Base-by-base conservation (phyloP, 306 rosid species). In the Quercus dentata region DNA sequence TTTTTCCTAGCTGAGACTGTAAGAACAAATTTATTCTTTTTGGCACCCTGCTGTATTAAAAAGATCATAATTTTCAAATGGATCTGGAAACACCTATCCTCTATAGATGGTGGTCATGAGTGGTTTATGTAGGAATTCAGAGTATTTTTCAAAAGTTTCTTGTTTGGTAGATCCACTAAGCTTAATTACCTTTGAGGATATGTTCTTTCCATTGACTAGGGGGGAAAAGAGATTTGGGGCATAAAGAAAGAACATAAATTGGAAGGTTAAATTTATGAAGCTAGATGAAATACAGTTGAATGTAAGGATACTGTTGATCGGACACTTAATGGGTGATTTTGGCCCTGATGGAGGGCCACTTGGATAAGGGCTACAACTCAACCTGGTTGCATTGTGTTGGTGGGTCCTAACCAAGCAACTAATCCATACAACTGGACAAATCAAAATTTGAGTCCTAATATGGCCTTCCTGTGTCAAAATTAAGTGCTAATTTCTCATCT, bases 1-100 rank as follows among this genome's bases (percentile, higher is more conserved):
- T 94, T 94, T 86, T 94, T 94, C 84, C 87, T 94, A 28, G 97
- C 99, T 28, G 99, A 94, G 88, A 94, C 99, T 3, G 99, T 92
- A 85, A 86, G 92, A 71, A 82, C 73, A 57, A 49, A 61, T 76
- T 76, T 74, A 71, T 80, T 70, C 55, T 44, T 65, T 54, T 73
- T 71, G 68, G 64, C 25, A 33, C 11, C 54, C 54, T 49, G 30
- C 9, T 23, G 46, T 70, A 38, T 56, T 68, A 25, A 68, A 35
- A 67, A 72, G 76, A 56, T 58, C 25, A 28, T 71, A 70, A 31
- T 35, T 63, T 56, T 46, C 27, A 4, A 15, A 5, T n/a, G 52
- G 4, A 31, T 71, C 14, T 79, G 23, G 44, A 44, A 21, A 56
- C 6, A 19, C 17, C 55, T 56, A 57, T 31, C 46, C 33, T 74